These are phyloP conservation scores for Rhodotorula sp. DNA, from an alignment of 1,284 basidiomycete genomes.

Conservation along the genomic window DNA sequence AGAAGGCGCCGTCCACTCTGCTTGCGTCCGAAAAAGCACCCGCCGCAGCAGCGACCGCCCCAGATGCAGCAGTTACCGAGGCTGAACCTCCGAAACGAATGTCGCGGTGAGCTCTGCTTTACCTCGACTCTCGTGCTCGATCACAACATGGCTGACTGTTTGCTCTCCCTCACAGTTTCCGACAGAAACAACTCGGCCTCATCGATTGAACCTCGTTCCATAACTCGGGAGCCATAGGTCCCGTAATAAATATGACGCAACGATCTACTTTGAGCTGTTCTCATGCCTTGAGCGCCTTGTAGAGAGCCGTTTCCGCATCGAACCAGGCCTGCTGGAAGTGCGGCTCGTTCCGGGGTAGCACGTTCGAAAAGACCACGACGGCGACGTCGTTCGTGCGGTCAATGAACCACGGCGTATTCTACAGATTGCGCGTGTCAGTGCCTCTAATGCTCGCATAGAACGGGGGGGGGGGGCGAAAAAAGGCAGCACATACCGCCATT, in stretches of 20 bases:
- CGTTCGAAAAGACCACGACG: constrained; percentile 9
- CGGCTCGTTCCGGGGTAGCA: constrained; percentile 2
- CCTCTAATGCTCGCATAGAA: no score
- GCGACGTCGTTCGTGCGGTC: constrained; percentile 9
- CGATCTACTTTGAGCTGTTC: not conserved
- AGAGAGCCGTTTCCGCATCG: constrained; percentile 7
- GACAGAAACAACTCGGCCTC: constrained; percentile 37
- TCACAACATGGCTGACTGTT: no score
- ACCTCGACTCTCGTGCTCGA: not conserved
- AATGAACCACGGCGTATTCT: constrained; percentile 22
- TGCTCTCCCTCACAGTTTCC: constrained; percentile 23
- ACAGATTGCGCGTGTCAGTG: not conserved
- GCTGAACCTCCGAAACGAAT: constrained; percentile 29
- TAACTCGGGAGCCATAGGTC: not conserved
- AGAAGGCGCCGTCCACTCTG: not conserved
- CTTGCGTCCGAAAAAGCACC: not conserved
- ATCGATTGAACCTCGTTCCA: constrained; percentile 5
- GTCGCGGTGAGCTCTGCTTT: constrained; percentile 27
- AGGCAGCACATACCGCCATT: not conserved
- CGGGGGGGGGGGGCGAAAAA: no score
- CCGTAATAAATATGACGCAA: not conserved
- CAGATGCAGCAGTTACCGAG: not conserved
- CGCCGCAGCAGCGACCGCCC: not conserved
- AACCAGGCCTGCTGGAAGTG: not conserved
- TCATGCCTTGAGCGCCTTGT: constrained; percentile 9